A percentile compares a stretch with the other conserved stretches of the same genome.
phyloP scores from a whole-genome alignment of 1,284 basidiomycete species.

The Ustanciosporium gigantosporum region DNA sequence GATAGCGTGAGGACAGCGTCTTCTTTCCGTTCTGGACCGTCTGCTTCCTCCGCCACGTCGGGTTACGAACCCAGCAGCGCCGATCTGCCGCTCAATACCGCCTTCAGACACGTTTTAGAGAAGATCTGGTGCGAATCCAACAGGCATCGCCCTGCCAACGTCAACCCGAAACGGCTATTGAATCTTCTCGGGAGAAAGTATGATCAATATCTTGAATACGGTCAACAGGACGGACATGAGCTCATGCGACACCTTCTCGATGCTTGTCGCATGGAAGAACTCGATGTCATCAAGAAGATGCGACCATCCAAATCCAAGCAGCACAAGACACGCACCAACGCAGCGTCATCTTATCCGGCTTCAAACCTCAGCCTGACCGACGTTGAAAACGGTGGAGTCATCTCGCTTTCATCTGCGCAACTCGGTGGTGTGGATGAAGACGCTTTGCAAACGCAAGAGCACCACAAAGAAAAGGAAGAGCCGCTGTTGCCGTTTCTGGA shows the following conservation, averaged over 20 bases:
- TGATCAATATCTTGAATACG: slow-evolving; percentile 82
- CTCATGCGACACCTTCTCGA: slow-evolving; percentile 84
- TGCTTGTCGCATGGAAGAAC: slow-evolving; percentile 91
- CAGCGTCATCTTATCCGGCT: not conserved
- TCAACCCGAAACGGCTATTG: slow-evolving; percentile 66
- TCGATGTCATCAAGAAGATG: slow-evolving; percentile 80
- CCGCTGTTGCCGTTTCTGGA: slow-evolving; percentile 75
- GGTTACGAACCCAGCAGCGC: slow-evolving; percentile 22
- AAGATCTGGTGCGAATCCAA: slow-evolving; percentile 41
- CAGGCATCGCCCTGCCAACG: slow-evolving; percentile 14
- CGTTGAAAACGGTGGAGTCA: slow-evolving; percentile 7
- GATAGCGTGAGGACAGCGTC: not conserved
- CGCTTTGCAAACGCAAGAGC: no score
- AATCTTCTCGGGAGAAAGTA: slow-evolving; percentile 77
- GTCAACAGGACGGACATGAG: slow-evolving; percentile 92
- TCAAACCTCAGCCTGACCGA: slow-evolving; percentile 9
- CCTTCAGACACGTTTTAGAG: slow-evolving; percentile 48
- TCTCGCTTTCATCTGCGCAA: not conserved
- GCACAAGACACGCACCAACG: slow-evolving; percentile 28
- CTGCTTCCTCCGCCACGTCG: not conserved
- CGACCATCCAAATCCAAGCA: slow-evolving; percentile 65
- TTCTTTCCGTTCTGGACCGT: not conserved
- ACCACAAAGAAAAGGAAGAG: not conserved
- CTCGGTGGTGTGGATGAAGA: no score
- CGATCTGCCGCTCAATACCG: slow-evolving; percentile 46